These are phyloP conservation scores for Gastrolobium villosum DNA, from an alignment of 306 rosid genomes.

Conservation along the genomic window DNA sequence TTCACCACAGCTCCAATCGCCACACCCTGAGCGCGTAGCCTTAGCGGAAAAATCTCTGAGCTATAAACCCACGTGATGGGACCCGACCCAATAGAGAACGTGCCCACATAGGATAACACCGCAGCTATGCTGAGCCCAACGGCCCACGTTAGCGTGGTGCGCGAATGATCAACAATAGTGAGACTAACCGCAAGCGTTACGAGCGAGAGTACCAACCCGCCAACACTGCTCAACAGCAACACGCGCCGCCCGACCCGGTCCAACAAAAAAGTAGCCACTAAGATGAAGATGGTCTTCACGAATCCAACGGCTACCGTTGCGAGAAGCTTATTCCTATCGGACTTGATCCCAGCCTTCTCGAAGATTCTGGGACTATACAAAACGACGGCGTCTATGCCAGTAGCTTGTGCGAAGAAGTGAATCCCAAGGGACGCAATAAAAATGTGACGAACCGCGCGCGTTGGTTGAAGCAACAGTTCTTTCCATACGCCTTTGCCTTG, in stretches of 20 bases:
- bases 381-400: conserved; percentile 85
- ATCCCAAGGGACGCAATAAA: conserved; percentile 67
- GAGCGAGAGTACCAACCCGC: conserved; percentile 62
- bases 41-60: conserved; percentile 62
- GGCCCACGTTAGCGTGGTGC: conserved; percentile 52
- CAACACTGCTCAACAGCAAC: conserved; percentile 65
- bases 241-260: conserved; percentile 76
- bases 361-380: conserved; percentile 80
- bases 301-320: conserved; percentile 80
- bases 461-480: conserved; percentile 63
- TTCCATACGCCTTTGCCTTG: conserved; percentile 75
- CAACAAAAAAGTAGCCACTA: conserved; percentile 70
- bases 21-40: conserved; percentile 69
- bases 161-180: conserved; percentile 37
- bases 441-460: conserved; percentile 70
- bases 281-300: conserved; percentile 63
- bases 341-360: conserved; percentile 67
- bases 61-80: conserved; percentile 85
- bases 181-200: conserved; percentile 52
- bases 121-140: conserved; percentile 50
- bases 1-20: conserved; percentile 67
- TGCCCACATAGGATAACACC: conserved; percentile 58
- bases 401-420: conserved; percentile 79
- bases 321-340: conserved; percentile 46
- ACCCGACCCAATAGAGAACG: conserved; percentile 81